A percentile compares a stretch with the other conserved stretches of the same genome.
phyloP scores from a whole-genome alignment of 2,329 filamentous ascomycete genomes.

The Zasmidium citrigriseum region DNA sequence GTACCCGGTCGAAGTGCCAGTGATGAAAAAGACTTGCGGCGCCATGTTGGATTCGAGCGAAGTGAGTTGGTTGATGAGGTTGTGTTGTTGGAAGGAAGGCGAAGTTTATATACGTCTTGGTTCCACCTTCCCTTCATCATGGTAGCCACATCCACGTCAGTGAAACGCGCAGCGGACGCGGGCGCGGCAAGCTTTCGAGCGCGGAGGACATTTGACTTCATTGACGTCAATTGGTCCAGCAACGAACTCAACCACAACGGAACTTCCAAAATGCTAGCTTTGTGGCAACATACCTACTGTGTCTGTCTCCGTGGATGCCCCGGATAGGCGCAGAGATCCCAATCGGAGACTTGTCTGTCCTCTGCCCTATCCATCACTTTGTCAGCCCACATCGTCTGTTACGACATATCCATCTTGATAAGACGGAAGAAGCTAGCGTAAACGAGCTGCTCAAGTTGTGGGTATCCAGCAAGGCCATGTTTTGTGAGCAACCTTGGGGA shows the following conservation, averaged over 20 bases:
- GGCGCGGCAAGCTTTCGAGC: no score
- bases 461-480: neutral
- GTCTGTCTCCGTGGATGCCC: no score
- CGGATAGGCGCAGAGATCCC: no score
- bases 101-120: neutral
- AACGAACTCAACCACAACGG: no score
- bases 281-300: no score
- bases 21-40: slow-evolving; percentile 50
- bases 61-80: neutral
- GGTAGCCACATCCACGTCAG: neutral
- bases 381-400: neutral
- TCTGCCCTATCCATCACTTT: no score
- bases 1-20: slow-evolving; percentile 46
- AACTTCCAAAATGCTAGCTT: no score
- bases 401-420: neutral
- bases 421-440: neutral
- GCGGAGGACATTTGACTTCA: no score
- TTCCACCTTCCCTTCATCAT: neutral
- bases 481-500: no score
- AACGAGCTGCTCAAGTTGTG: neutral
- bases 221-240: neutral
- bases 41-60: slow-evolving; percentile 33
- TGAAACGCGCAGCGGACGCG: no score
- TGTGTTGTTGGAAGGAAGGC: neutral
- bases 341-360: no score